Evolutionary conservation across 1,284 basidiomycete genomes (phyloP), one percentile per base, ranked within the genome.

Genomic region (Bjerkandera adusta): DNA sequence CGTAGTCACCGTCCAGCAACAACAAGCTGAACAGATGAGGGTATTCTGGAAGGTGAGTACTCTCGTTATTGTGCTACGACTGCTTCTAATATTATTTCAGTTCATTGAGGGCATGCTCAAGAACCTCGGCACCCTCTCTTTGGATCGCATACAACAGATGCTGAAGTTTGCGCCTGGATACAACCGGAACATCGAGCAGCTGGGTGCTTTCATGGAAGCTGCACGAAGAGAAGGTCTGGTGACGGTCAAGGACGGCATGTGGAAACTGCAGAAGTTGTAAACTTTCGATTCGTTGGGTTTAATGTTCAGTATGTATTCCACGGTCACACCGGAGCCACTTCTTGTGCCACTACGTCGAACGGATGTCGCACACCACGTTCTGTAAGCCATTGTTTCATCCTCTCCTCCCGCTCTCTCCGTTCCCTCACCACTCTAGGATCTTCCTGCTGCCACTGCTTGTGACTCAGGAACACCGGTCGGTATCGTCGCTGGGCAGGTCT

Each of bases 51-150:
- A 86, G 76, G 91, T 88, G 48, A 27, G 70, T 47, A 36, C 18
- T 37, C 30, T 18, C 20, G 32, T 44, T 33, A 27, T 13, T 8
- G 36, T 32, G 26, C 16, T 35, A 20, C 47, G 13, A 47, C 32
- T 40, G 46, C 48, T 45, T 27, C 45, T 58, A 43, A 56, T 22
- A 12, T 37, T 36, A 8, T 21, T 15, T n/a, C 51, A 87, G 84
- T 89, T 85, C 63, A 83, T 90, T 51, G 82, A 89, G 65, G 89
- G 89, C 26, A 89, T 92, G 83, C 80, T 94, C 47, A 89, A 80
- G 45, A 93, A 92, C 60, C 70, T 95, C 35, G 87, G 87, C 5
- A 65, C 80, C 1, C 71, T 92, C 20, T 75, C 83, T 2, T 58
- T 89, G 30, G 83, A 88, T 48, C 77, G 85, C 11, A 90, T 95